phyloP scores from a whole-genome alignment of 495 filamentous ascomycete species.

The Xylaria acuta region DNA sequence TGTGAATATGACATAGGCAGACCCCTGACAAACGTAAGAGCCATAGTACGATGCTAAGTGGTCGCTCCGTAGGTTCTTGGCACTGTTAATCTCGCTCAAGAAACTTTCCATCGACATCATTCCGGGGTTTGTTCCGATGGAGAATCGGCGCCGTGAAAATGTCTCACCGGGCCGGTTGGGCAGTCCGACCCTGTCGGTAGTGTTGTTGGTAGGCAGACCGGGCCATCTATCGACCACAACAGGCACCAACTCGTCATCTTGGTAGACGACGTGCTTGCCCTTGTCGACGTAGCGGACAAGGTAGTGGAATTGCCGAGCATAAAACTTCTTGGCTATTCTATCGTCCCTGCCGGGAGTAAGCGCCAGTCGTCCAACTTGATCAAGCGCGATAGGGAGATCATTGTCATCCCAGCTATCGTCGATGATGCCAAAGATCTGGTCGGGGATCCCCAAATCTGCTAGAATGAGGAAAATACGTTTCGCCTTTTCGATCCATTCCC shows the following conservation, averaged over 20 bases:
- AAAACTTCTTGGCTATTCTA: slow-evolving; percentile 74
- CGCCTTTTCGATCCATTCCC: slow-evolving; percentile 85
- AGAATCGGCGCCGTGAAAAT: slow-evolving; percentile 75
- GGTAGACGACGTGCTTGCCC: slow-evolving; percentile 75
- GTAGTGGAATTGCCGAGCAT: slow-evolving; percentile 81
- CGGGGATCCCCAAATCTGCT: slow-evolving; percentile 76
- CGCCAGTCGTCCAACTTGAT: slow-evolving; percentile 70
- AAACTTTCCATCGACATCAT: slow-evolving; percentile 71
- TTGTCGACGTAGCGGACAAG: slow-evolving; percentile 72
- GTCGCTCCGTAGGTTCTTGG: slow-evolving; percentile 71
- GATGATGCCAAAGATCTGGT: slow-evolving; percentile 84
- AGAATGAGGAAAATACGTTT: slow-evolving; percentile 84
- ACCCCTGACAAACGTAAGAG: slow-evolving; percentile 77
- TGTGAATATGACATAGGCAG: slow-evolving; percentile 78
- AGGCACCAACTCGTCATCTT: slow-evolving; percentile 79
- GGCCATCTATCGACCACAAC: slow-evolving; percentile 67
- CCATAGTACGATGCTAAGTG: slow-evolving; percentile 83
- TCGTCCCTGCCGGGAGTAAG: slow-evolving; percentile 67
- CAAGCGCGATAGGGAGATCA: slow-evolving; percentile 80
- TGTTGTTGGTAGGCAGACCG: slow-evolving; percentile 52
- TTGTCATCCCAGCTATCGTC: slow-evolving; percentile 89
- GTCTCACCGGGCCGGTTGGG: slow-evolving; percentile 64
- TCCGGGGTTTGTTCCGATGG: slow-evolving; percentile 63
- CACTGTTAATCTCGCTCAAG: slow-evolving; percentile 67
- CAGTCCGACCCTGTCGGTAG: slow-evolving; percentile 71